Percentiles rank a stretch among this genome's conserved stretches.
Evolutionary conservation across 495 filamentous ascomycete genomes (phyloP).

Genomic region (Aspergillus baeticus): DNA sequence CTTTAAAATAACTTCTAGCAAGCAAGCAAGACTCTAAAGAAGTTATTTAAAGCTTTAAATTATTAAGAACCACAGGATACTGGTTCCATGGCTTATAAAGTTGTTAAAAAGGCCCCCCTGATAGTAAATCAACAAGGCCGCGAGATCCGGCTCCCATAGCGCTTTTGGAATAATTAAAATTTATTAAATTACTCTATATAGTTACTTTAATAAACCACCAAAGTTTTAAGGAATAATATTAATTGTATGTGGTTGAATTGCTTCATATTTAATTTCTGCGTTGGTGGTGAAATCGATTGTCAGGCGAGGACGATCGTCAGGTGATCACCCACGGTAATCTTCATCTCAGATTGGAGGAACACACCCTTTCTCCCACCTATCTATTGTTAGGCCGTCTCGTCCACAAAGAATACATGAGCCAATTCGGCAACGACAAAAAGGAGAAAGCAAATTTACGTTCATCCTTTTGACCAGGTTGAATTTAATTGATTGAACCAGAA

Average conservation of each 20-base stretch:
- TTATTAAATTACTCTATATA: not conserved
- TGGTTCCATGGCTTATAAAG: not conserved
- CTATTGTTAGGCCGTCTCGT: too few relatives aligned
- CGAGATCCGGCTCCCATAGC: not conserved
- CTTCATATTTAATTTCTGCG: too few relatives aligned
- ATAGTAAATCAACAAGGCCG: not conserved
- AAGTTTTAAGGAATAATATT: not conserved
- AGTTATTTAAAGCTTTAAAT: not conserved
- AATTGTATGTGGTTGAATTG: not conserved
- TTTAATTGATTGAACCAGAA: too few relatives aligned
- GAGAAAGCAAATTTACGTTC: too few relatives aligned
- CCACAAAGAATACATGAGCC: too few relatives aligned
- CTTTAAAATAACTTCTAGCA: not conserved
- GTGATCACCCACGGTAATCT: too few relatives aligned
- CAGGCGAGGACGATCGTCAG: too few relatives aligned
- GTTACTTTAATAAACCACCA: not conserved
- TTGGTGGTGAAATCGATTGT: too few relatives aligned
- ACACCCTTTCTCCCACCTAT: too few relatives aligned
- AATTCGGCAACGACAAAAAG: too few relatives aligned
- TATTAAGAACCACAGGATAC: not conserved
- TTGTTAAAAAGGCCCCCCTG: not conserved
- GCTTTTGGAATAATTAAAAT: not conserved
- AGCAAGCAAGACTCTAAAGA: not conserved
- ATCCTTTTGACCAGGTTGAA: too few relatives aligned
- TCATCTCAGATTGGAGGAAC: too few relatives aligned